Percentiles rank a stretch among this genome's conserved stretches.
Evolutionary conservation across 768 basidiomycete genomes (phyloP).

Genomic region (Russula vinacea): DNA sequence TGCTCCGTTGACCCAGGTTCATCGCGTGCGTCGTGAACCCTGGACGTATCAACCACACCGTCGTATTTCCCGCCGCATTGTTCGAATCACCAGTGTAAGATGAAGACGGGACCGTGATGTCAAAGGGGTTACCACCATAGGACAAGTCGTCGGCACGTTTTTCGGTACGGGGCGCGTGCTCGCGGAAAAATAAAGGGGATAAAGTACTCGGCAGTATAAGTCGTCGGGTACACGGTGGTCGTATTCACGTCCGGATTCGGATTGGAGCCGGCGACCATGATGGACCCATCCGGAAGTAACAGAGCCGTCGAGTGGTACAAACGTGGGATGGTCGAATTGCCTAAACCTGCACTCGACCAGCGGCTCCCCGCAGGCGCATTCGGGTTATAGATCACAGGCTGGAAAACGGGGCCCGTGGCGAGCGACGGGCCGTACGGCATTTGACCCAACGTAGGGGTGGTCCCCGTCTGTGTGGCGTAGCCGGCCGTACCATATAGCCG

Average conservation of each 20-base stretch:
- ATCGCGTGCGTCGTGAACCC: slow-evolving; percentile 17
- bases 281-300: slow-evolving; percentile 10
- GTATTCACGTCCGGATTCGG: neutral
- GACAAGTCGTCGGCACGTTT: slow-evolving; percentile 6
- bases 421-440: slow-evolving; percentile 13
- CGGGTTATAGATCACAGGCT: slow-evolving; percentile 15
- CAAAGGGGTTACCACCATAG: slow-evolving; percentile 6
- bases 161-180: slow-evolving; percentile 3
- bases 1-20: slow-evolving; percentile 15
- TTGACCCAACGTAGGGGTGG: neutral
- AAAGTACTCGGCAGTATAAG: slow-evolving; percentile 9
- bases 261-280: slow-evolving; percentile 19
- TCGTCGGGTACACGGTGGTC: neutral
- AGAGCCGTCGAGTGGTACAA: slow-evolving; percentile 10
- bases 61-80: neutral
- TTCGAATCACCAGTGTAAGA: neutral
- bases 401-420: neutral
- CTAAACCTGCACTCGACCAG: neutral
- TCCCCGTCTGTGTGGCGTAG: neutral
- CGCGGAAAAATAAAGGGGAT: slow-evolving; percentile 9
- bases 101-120: slow-evolving; percentile 2
- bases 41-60: slow-evolving; percentile 7
- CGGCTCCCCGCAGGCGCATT: slow-evolving; percentile 6
- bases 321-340: slow-evolving; percentile 2
- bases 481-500: slow-evolving; percentile 3